Evolutionary conservation across 257 asterid genomes (phyloP).

Genomic region (Nicotiana noctiflora): DNA sequence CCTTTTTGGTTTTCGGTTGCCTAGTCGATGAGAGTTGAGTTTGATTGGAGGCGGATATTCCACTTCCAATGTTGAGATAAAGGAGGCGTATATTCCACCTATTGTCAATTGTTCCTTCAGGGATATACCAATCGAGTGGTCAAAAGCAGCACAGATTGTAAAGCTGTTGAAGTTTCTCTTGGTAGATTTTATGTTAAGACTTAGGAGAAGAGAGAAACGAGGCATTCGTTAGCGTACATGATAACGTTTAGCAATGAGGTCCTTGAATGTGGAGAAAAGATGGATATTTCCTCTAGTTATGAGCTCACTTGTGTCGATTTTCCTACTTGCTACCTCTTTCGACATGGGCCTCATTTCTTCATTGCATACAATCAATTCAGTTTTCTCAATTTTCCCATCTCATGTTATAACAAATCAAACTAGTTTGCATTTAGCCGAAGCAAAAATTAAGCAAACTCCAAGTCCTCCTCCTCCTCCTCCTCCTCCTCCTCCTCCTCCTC

Average conservation of each 20-base stretch:
- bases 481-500: conserved; percentile 19
- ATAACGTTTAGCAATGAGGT: conserved; percentile 32
- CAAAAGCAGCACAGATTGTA: neutral
- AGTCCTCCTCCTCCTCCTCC: conserved; percentile 19
- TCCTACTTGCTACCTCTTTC: conserved; percentile 33
- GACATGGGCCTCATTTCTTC: conserved; percentile 41
- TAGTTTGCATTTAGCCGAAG: conserved; percentile 25
- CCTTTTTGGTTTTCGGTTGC: neutral
- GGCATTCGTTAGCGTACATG: conserved; percentile 1
- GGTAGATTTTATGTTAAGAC: neutral
- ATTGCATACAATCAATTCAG: conserved; percentile 30
- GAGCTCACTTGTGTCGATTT: conserved; percentile 27
- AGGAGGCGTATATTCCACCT: neutral
- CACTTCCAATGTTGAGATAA: neutral
- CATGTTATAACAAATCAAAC: conserved; percentile 20
- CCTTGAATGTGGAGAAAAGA: conserved; percentile 37
- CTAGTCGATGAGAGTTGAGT: conserved; percentile 2
- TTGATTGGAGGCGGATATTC: neutral
- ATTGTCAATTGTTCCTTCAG: neutral
- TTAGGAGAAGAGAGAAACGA: conserved; percentile 7
- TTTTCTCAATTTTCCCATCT: conserved; percentile 30
- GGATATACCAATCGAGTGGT: neutral
- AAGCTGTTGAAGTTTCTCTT: neutral
- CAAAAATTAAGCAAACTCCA: conserved; percentile 20
- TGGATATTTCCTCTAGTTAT: conserved; percentile 42